phyloP scores from a whole-genome alignment of 2,329 filamentous ascomycete genomes.

The Epicoccum nigrum region DNA sequence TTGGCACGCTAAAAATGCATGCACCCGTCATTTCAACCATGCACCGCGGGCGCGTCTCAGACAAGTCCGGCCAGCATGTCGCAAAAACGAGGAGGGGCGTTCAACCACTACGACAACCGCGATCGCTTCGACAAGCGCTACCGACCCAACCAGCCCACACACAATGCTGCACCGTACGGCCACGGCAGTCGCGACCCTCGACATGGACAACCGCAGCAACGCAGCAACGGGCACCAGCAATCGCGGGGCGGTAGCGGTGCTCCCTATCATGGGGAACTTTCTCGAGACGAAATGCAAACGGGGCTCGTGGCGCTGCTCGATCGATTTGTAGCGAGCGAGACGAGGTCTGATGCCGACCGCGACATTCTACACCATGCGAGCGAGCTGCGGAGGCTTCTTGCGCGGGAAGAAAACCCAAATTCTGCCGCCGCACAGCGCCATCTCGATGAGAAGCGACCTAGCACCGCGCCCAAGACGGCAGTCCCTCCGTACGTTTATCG shows the following conservation, averaged over 20 bases:
- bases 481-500: constrained; percentile 38
- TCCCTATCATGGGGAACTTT: constrained; percentile 19
- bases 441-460: constrained; percentile 38
- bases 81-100: constrained; percentile 27
- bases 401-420: constrained; percentile 41
- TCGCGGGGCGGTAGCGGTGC: neutral
- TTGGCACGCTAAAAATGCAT: constrained; percentile 27
- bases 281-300: constrained; percentile 32
- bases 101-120: constrained; percentile 29
- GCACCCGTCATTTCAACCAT: constrained; percentile 4
- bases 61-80: constrained; percentile 24
- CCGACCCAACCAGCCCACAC: constrained; percentile 10
- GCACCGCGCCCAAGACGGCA: constrained; percentile 21
- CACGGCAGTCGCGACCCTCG: constrained; percentile 4
- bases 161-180: constrained; percentile 6
- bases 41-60: neutral
- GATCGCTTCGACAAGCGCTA: constrained; percentile 24
- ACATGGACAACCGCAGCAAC: constrained; percentile 9
- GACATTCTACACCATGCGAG: constrained; percentile 38
- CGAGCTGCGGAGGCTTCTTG: constrained; percentile 36
- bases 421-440: constrained; percentile 59
- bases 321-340: constrained; percentile 38
- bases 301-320: constrained; percentile 41
- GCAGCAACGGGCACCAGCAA: constrained; percentile 13
- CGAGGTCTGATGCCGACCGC: constrained; percentile 28